Base-by-base conservation (phyloP, 2,329 filamentous ascomycete genomes). In the Parasarocladium wereldwijsianum region DNA sequence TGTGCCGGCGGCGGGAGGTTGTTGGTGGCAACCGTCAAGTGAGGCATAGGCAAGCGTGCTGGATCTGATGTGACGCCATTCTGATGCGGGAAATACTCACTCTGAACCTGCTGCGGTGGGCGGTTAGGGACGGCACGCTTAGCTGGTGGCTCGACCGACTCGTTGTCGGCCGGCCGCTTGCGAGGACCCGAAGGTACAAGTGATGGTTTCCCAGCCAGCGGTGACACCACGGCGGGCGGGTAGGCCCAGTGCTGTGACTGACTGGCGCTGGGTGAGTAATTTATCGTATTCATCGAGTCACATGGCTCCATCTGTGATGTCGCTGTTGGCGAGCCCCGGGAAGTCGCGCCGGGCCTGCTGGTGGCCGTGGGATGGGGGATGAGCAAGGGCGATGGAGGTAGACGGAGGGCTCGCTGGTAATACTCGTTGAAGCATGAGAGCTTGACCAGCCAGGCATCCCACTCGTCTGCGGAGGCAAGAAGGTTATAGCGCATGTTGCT, bases 401-500 rank as follows among this genome's bases (percentile, higher is more conserved):
- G 43, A 32, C 51, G 52, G 18, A 66, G 66, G 17, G 82, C 80
- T 34, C 69, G 68, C 41, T 86, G 75, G 55, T 84, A 85, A 55
- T 85, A 94, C 31, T 76, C 73, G 39, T 76, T 76, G 48, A 94
- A 94, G 40, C 76, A 78, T 31, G 78, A 70, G 32, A 96, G 62
- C 50, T 85, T 85, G 37, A 64, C 60, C 44, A 94, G 76, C 90
- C 90, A 96, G 32, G 75, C 68, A 28, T 74, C 66, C 90, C 90
- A 98, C 49, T 93, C 72, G 31, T 74, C 66, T 47, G 84, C 76
- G 4, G 86, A 92, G 4, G 83, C 84, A 48, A 87, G 76, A 6
- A 98, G 62, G 43, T 83, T 85, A 55, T 96, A 98, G 45, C 87
- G 75, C 77, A 98, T 93, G 54, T 96, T 96, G 62, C 87, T 94